These are phyloP conservation scores for Trichoderma citrinoviride DNA, from an alignment of 2,329 filamentous ascomycete genomes.

Conservation along the genomic window DNA sequence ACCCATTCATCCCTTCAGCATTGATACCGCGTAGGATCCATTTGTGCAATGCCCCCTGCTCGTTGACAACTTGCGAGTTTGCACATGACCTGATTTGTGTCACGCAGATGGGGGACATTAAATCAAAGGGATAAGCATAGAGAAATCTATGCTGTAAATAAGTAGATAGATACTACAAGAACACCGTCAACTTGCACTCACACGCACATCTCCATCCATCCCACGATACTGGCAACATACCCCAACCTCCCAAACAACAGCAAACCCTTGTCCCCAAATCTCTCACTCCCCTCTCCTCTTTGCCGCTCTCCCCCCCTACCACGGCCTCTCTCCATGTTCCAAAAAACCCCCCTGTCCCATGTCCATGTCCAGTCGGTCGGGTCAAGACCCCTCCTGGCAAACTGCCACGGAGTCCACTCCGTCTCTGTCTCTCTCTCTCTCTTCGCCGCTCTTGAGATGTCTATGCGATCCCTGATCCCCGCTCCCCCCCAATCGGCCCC, in stretches of 20 bases:
- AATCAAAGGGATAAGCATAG: not conserved
- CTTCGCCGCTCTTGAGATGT: not conserved
- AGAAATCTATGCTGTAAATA: too few species aligned
- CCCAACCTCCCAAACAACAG: not conserved
- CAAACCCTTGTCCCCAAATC: not conserved
- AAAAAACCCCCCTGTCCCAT: not conserved
- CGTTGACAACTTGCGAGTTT: too few species aligned
- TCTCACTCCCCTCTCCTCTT: not conserved
- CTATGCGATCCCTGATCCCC: not conserved
- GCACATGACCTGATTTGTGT: not conserved
- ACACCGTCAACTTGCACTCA: not conserved
- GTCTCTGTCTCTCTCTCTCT: not conserved
- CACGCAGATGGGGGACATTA: not conserved
- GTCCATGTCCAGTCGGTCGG: slow-evolving; percentile 13
- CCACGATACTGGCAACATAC: not conserved
- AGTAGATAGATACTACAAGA: too few species aligned
- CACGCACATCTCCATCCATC: not conserved
- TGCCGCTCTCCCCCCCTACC: not conserved
- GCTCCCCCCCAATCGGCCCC: too few species aligned
- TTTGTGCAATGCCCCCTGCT: not conserved
- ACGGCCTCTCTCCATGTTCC: too few species aligned
- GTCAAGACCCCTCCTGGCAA: not conserved
- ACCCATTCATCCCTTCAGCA: slow-evolving; percentile 8
- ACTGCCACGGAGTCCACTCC: not conserved
- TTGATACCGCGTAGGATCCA: too few species aligned